Evolutionary conservation across 202 grass and related monocot genomes (phyloP).

Genomic region (Musa balbisiana): DNA sequence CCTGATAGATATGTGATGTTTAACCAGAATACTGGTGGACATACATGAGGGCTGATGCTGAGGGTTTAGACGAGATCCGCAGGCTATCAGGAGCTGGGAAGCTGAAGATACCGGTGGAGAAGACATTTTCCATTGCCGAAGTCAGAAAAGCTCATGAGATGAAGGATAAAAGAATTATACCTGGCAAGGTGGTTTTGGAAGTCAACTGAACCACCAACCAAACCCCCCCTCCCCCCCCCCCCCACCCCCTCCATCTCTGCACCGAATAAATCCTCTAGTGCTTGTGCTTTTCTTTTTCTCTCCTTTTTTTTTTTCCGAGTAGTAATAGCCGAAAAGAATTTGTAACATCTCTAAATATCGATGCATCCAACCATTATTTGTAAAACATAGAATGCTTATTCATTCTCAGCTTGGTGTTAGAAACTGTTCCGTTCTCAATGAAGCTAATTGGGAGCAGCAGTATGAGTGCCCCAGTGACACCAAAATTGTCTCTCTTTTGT

Average conservation of each 20-base stretch:
- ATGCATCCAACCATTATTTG: no score
- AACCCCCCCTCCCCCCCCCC: no score
- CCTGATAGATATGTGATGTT: slow-evolving; percentile 7
- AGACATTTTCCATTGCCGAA: slow-evolving; percentile 56
- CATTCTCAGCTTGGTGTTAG: no score
- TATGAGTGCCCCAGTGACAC: no score
- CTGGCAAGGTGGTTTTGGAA: slow-evolving; percentile 84
- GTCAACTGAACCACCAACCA: slow-evolving; percentile 50
- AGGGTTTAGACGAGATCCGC: slow-evolving; percentile 76
- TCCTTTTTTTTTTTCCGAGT: no score
- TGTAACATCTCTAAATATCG: no score
- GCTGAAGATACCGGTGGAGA: slow-evolving; percentile 82
- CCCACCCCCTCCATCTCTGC: no score
- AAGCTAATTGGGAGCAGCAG: no score
- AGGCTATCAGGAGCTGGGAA: slow-evolving; percentile 55
- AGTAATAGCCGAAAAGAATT: no score
- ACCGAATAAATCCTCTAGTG: neutral
- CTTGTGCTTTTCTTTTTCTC: neutral
- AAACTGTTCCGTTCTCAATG: no score
- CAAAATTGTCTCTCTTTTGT: no score
- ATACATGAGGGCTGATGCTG: slow-evolving; percentile 89
- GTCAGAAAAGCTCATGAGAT: slow-evolving; percentile 79
- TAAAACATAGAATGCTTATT: no score
- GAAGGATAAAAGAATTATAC: slow-evolving; percentile 68
- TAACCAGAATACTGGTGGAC: slow-evolving; percentile 90